Percentiles rank a stretch among this genome's conserved stretches.
Evolutionary conservation across 768 basidiomycete species (phyloP).

Genomic region (Tulasnella sp.): DNA sequence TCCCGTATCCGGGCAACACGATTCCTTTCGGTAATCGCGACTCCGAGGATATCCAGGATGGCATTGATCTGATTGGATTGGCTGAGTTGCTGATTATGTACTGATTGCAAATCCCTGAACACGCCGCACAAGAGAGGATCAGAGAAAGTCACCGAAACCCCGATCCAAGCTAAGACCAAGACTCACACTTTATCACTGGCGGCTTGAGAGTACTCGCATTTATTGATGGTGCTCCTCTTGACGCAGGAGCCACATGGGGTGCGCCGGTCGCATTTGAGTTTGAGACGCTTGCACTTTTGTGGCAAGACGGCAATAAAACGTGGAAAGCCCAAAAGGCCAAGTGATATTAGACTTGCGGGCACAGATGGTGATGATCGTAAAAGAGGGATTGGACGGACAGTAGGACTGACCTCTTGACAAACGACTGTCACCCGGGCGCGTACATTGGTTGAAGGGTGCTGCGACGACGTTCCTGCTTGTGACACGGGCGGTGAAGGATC

Average conservation of each 20-base stretch:
- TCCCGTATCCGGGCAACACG: not conserved
- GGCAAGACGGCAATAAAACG: not conserved
- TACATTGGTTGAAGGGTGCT: constrained; percentile 22
- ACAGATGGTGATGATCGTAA: not conserved
- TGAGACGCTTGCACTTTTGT: constrained; percentile 70
- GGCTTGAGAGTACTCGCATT: constrained; percentile 34
- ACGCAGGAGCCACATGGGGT: constrained; percentile 67
- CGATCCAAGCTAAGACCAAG: not conserved
- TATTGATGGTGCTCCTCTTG: constrained; percentile 45
- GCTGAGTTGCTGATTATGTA: constrained; percentile 57
- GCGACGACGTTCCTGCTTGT: too few relatives aligned
- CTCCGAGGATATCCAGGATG: not conserved
- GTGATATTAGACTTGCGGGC: not conserved
- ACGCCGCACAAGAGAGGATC: not conserved
- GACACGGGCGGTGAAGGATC: too few relatives aligned
- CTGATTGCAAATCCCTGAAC: constrained; percentile 61
- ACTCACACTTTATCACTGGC: constrained; percentile 77
- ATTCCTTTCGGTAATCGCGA: not conserved
- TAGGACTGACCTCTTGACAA: constrained; percentile 57
- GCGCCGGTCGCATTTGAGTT: constrained; percentile 73
- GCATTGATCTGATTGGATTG: constrained; percentile 5
- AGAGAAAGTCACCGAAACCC: not conserved
- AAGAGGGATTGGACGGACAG: not conserved
- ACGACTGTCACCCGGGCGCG: constrained; percentile 71
- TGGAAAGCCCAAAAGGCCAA: not conserved